A percentile compares a stretch with the other conserved stretches of the same genome.
Conservation (phyloP, 2,329 filamentous ascomycete species). For the Talaromyces islandicus region DNA sequence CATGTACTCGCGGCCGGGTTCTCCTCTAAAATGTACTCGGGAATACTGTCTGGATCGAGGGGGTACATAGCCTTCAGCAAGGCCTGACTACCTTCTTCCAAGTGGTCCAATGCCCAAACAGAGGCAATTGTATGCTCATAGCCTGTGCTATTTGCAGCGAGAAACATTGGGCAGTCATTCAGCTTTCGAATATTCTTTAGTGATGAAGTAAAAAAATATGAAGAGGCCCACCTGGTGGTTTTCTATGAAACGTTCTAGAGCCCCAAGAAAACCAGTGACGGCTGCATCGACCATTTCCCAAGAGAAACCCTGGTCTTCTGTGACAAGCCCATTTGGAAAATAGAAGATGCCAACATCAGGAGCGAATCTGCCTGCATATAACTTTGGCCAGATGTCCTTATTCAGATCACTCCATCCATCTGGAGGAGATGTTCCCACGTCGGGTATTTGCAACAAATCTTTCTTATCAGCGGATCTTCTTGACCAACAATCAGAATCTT, state of each 20-base stretch:
- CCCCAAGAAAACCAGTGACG: background rate
- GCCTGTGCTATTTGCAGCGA: background rate
- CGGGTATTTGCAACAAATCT: slow-evolving; percentile 2
- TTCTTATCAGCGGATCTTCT: background rate
- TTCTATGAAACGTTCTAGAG: background rate
- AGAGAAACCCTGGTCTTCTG: background rate
- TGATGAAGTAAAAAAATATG: background rate
- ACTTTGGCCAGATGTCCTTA: slow-evolving; percentile 1
- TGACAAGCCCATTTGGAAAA: background rate
- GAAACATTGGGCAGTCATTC: background rate
- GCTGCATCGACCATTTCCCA: background rate
- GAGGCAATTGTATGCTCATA: slow-evolving; percentile 1
- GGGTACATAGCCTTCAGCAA: background rate
- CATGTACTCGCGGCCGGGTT: background rate
- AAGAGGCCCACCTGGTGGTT: background rate
- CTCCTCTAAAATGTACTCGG: background rate
- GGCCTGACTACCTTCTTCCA: background rate
- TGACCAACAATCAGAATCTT: background rate
- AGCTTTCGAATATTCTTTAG: background rate
- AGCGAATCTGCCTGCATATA: background rate
- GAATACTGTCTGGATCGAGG: background rate
- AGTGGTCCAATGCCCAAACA: slow-evolving; percentile 2
- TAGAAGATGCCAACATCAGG: background rate
- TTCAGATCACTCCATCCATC: background rate
- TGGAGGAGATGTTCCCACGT: background rate